Evolutionary conservation across 2,329 filamentous ascomycete species (phyloP).

Genomic region (Trichoderma sp.): DNA sequence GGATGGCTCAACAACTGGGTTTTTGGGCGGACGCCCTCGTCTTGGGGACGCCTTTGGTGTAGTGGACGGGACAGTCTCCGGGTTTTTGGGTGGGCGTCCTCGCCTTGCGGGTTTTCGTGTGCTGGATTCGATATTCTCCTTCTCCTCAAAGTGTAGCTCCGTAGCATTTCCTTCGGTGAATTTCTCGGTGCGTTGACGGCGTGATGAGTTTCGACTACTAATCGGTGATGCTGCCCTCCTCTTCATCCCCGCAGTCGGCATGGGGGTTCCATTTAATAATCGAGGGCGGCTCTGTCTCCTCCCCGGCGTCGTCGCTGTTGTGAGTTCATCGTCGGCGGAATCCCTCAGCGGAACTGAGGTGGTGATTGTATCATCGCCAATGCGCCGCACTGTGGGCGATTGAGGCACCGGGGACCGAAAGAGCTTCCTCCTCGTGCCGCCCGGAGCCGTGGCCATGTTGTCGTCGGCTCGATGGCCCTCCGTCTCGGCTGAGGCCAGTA

Average conservation of each 20-base stretch:
- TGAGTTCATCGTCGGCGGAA: slow-evolving; percentile 38
- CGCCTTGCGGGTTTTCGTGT: slow-evolving; percentile 39
- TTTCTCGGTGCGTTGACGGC: slow-evolving; percentile 38
- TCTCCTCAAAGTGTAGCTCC: slow-evolving; percentile 30
- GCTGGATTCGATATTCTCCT: slow-evolving; percentile 30
- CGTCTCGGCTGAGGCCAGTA: slow-evolving; percentile 47
- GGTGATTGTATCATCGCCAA: slow-evolving; percentile 48
- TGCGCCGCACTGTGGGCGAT: slow-evolving; percentile 40
- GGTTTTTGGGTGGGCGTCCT: slow-evolving; percentile 36
- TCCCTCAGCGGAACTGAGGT: slow-evolving; percentile 56
- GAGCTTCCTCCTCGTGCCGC: slow-evolving; percentile 43
- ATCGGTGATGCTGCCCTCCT: slow-evolving; percentile 51
- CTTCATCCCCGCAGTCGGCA: slow-evolving; percentile 47
- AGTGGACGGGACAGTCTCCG: slow-evolving; percentile 30
- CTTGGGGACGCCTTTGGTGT: slow-evolving; percentile 37
- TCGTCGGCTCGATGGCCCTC: slow-evolving; percentile 32
- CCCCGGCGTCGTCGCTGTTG: slow-evolving; percentile 40
- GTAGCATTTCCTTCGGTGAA: slow-evolving; percentile 34
- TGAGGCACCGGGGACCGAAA: slow-evolving; percentile 48
- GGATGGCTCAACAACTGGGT: slow-evolving; percentile 32
- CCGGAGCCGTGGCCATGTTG: slow-evolving; percentile 33
- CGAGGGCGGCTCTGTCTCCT: slow-evolving; percentile 50
- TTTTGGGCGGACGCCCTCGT: slow-evolving; percentile 38
- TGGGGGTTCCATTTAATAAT: slow-evolving; percentile 55
- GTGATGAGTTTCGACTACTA: slow-evolving; percentile 39